Evolutionary conservation across 495 filamentous ascomycete species (phyloP).

Genomic region (Haplographium delicatum): DNA sequence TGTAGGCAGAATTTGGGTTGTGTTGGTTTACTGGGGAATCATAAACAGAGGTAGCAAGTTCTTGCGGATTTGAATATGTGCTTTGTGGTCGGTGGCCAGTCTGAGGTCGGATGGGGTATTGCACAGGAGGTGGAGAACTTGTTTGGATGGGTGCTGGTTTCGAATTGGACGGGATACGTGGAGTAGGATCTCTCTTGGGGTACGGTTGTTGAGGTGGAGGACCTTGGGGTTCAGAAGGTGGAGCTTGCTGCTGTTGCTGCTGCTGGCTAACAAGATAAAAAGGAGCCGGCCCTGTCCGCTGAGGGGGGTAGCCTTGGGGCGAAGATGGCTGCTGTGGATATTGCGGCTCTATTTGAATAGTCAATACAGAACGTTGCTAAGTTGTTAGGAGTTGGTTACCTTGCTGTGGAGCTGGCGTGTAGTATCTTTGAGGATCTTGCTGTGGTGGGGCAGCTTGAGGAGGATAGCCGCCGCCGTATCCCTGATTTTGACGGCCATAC

Average conservation of each 20-base stretch:
- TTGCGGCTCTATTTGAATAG: conserved; percentile 23
- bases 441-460: conserved; percentile 46
- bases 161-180: conserved; percentile 33
- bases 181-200: conserved; percentile 33
- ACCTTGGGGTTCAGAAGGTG: conserved; percentile 28
- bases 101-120: conserved; percentile 33
- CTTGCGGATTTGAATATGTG: conserved; percentile 69
- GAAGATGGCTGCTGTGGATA: conserved; percentile 26
- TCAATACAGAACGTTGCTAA: neutral
- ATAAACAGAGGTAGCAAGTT: conserved; percentile 79
- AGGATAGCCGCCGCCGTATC: conserved; percentile 34
- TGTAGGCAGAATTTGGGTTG: conserved; percentile 43
- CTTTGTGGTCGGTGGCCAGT: conserved; percentile 57
- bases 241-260: conserved; percentile 22
- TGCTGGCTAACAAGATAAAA: conserved; percentile 32
- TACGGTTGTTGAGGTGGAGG: conserved; percentile 16
- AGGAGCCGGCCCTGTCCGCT: conserved; percentile 31
- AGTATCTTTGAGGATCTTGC: conserved; percentile 64
- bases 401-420: conserved; percentile 50
- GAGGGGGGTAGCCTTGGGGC: conserved; percentile 27
- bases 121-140: conserved; percentile 34
- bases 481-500: conserved; percentile 29
- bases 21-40: conserved; percentile 69
- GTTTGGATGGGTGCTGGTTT: conserved; percentile 45
- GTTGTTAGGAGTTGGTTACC: conserved; percentile 29